phyloP scores from a whole-genome alignment of 139 green algal genomes.

The Tetraselmis chui region DNA sequence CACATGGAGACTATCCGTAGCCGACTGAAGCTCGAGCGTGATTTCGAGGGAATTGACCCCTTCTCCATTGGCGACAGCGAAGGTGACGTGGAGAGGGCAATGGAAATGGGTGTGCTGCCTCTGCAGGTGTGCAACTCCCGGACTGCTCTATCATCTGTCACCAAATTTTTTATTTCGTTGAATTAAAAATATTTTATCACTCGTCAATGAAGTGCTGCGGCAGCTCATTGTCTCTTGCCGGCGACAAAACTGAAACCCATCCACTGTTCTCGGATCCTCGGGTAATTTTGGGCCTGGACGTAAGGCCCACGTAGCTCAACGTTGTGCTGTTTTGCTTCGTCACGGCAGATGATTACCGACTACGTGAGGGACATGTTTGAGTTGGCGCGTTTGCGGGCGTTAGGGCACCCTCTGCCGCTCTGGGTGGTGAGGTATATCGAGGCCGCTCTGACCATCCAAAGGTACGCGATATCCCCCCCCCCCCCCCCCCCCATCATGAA shows the following conservation, averaged over 20 bases:
- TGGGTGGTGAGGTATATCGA: neutral
- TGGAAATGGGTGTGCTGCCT: neutral
- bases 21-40: neutral
- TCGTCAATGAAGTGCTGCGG: too few relatives aligned
- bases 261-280: too few relatives aligned
- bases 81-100: neutral
- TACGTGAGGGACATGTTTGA: neutral
- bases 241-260: too few relatives aligned
- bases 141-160: too few relatives aligned
- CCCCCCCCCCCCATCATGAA: too few relatives aligned
- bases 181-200: too few relatives aligned
- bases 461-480: too few relatives aligned
- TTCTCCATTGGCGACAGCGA: neutral
- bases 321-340: too few relatives aligned
- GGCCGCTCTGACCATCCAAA: neutral
- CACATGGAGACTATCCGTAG: neutral
- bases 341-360: neutral
- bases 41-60: neutral
- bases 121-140: neutral
- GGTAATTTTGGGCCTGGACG: too few relatives aligned
- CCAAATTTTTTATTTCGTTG: too few relatives aligned
- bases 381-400: neutral
- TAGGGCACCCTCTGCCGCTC: neutral
- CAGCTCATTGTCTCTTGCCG: too few relatives aligned
- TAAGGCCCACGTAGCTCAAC: too few relatives aligned